phyloP scores from a whole-genome alignment of 805 yeast species.

The Teunomyces stri region DNA sequence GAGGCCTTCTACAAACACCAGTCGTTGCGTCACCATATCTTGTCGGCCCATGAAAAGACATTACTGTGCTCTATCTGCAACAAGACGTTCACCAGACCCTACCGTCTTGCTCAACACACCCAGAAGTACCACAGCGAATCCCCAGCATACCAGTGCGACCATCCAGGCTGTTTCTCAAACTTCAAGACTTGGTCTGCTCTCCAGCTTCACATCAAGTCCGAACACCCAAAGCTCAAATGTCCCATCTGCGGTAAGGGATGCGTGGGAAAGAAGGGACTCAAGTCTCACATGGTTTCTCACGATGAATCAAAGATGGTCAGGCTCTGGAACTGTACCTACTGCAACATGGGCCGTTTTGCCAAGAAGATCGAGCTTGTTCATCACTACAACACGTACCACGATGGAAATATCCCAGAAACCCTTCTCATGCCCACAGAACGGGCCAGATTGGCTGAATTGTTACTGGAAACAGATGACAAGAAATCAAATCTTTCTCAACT shows the following conservation, averaged over 20 bases:
- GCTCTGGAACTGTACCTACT: slow-evolving; percentile 65
- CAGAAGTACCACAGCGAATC: slow-evolving; percentile 59
- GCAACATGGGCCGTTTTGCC: slow-evolving; percentile 47
- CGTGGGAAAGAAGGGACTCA: slow-evolving; percentile 67
- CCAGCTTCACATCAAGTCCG: slow-evolving; percentile 65
- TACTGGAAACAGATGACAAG: slow-evolving; percentile 13
- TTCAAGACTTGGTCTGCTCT: slow-evolving; percentile 74
- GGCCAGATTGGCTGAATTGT: slow-evolving; percentile 18
- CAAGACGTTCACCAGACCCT: slow-evolving; percentile 61
- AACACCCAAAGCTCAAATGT: slow-evolving; percentile 71
- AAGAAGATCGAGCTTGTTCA: slow-evolving; percentile 54
- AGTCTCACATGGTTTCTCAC: slow-evolving; percentile 71
- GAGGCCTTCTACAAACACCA: slow-evolving; percentile 74
- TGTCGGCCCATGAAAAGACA: slow-evolving; percentile 55
- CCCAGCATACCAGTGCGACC: slow-evolving; percentile 59
- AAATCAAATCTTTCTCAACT: slow-evolving; percentile 7
- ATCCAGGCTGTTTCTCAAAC: slow-evolving; percentile 54
- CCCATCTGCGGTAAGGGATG: slow-evolving; percentile 64
- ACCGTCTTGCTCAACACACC: slow-evolving; percentile 64
- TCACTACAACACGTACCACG: slow-evolving; percentile 57
- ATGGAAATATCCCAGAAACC: slow-evolving; percentile 34
- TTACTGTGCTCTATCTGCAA: slow-evolving; percentile 64
- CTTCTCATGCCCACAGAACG: slow-evolving; percentile 25
- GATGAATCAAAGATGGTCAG: slow-evolving; percentile 50
- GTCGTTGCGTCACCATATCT: slow-evolving; percentile 68